These are phyloP conservation scores for Lantana camara DNA, from an alignment of 257 asterid genomes.

Conservation along the genomic window DNA sequence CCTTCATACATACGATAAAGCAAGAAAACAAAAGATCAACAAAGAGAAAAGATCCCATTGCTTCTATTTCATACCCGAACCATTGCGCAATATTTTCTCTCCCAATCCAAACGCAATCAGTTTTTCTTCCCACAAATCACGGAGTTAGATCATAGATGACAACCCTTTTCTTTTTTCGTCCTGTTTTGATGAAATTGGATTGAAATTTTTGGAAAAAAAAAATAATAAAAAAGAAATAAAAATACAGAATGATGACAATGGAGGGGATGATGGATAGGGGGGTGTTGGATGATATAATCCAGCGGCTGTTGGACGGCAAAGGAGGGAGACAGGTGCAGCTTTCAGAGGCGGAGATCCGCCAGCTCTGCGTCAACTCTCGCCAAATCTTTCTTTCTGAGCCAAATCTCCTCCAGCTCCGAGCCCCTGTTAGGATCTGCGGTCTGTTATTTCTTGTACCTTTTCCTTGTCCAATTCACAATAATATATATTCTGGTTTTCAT, in stretches of 20 bases:
- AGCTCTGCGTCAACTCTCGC: constrained; percentile 82
- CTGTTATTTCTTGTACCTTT: too few relatives aligned
- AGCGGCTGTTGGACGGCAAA: constrained; percentile 75
- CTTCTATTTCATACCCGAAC: too few relatives aligned
- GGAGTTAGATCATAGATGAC: too few relatives aligned
- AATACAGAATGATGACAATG: constrained; percentile 90
- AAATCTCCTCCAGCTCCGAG: constrained; percentile 62
- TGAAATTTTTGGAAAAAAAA: constrained; percentile 14
- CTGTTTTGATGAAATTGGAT: constrained; percentile 21
- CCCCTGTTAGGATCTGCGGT: constrained; percentile 93
- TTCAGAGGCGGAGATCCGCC: constrained; percentile 95
- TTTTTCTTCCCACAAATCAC: too few relatives aligned
- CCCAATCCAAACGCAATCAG: too few relatives aligned
- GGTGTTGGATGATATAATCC: constrained; percentile 78
- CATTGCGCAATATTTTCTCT: too few relatives aligned
- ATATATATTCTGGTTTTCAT: too few relatives aligned
- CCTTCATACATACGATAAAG: too few relatives aligned
- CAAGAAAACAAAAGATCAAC: too few relatives aligned
- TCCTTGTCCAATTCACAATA: too few relatives aligned
- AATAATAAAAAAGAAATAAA: too few relatives aligned
- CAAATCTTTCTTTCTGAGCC: constrained; percentile 81
- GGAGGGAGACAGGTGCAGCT: constrained; percentile 89
- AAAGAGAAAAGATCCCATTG: too few relatives aligned
- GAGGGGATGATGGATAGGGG: constrained; percentile 79
- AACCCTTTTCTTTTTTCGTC: constrained; percentile 4